Evolutionary conservation across 345 rosid genomes (phyloP).

Genomic region (Garcia nutans): DNA sequence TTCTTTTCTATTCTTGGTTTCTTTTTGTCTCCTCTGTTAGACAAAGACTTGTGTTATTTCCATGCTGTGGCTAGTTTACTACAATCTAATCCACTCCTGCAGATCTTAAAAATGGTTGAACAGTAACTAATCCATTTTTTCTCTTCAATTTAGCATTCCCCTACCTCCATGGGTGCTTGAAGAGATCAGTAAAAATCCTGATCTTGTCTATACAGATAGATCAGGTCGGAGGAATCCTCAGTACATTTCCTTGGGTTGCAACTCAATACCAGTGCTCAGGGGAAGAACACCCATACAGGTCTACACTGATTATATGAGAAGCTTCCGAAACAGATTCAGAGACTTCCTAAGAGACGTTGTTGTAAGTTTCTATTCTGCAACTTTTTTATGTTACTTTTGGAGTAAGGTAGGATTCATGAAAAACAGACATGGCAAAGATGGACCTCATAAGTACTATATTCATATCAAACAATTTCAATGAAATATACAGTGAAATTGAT

Average conservation of each 20-base stretch:
- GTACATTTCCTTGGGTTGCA: constrained; percentile 92
- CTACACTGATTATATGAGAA: constrained; percentile 87
- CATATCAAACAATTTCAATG: not conserved
- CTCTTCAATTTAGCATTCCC: constrained; percentile 59
- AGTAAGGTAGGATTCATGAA: not conserved
- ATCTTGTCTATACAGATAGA: constrained; percentile 88
- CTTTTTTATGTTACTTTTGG: not conserved
- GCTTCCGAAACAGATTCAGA: constrained; percentile 77
- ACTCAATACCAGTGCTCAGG: constrained; percentile 64
- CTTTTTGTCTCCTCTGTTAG: not conserved
- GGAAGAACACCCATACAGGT: constrained; percentile 96
- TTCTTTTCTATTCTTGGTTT: not conserved
- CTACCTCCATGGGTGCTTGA: constrained; percentile 97
- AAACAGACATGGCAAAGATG: not conserved
- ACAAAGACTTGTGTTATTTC: not conserved
- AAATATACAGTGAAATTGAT: not conserved
- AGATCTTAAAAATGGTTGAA: constrained; percentile 1
- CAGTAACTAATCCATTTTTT: constrained; percentile 14
- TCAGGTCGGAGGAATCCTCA: constrained; percentile 90
- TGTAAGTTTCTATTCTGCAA: constrained; percentile 41
- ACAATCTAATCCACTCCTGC: not conserved
- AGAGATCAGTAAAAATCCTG: constrained; percentile 85
- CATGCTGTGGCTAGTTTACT: not conserved
- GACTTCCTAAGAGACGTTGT: constrained; percentile 67
- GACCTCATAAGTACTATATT: too few species aligned